These are phyloP conservation scores for Pyrenophora tritici-repentis DNA, from an alignment of 2,329 filamentous ascomycete genomes.

Conservation along the genomic window DNA sequence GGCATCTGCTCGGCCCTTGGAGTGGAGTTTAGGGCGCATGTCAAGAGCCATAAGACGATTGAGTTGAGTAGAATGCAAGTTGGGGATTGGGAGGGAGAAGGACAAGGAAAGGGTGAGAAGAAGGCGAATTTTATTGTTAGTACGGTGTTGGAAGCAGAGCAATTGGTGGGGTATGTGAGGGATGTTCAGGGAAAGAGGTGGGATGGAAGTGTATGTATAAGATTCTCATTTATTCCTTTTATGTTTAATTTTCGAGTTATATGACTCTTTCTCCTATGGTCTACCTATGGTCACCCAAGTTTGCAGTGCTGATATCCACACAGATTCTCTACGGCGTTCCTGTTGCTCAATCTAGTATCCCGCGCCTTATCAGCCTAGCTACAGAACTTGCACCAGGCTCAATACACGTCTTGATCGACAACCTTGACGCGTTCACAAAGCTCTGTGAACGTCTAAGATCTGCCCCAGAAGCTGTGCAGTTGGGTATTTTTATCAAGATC, in stretches of 20 bases:
- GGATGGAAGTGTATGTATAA: conserved; percentile 61
- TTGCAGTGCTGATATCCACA: neutral
- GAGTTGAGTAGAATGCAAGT: conserved; percentile 72
- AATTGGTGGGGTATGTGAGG: conserved; percentile 63
- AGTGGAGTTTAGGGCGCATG: conserved; percentile 74
- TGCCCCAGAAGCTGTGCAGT: conserved; percentile 35
- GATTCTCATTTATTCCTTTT: neutral
- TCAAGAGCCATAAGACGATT: conserved; percentile 83
- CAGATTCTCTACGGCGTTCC: conserved; percentile 75
- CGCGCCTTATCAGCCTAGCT: conserved; percentile 64
- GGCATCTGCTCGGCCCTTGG: conserved; percentile 62
- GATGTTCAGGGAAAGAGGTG: conserved; percentile 62
- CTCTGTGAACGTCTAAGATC: conserved; percentile 43
- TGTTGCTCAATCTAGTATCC: conserved; percentile 63
- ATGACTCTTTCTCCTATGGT: too few relatives aligned
- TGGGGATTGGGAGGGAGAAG: conserved; percentile 32
- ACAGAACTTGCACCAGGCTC: conserved; percentile 57
- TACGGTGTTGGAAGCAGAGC: conserved; percentile 75
- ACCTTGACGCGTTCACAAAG: conserved; percentile 56
- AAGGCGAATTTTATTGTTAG: conserved; percentile 70
- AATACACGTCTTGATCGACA: conserved; percentile 72
- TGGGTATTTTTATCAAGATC: conserved; percentile 71
- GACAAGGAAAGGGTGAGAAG: neutral
- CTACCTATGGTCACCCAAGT: too few relatives aligned
- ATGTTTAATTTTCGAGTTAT: too few relatives aligned